Evolutionary conservation across 768 basidiomycete species (phyloP).

Genomic region (Mycena vitilis): DNA sequence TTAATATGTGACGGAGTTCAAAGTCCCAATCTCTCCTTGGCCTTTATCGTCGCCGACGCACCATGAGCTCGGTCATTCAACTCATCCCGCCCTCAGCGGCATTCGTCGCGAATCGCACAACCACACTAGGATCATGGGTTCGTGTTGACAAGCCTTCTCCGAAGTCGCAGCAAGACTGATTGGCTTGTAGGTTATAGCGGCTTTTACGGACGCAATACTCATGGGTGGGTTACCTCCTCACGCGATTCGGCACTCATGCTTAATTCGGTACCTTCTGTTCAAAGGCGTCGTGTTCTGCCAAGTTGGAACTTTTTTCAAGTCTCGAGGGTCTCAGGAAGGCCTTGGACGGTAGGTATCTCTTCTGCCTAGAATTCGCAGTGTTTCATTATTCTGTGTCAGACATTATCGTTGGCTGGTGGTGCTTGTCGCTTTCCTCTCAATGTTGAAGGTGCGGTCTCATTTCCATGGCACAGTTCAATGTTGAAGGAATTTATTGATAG

Average conservation of each 20-base stretch:
- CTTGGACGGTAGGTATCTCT: conserved; percentile 1
- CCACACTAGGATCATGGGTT: conserved; percentile 30
- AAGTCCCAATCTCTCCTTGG: neutral
- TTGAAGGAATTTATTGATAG: conserved; percentile 8
- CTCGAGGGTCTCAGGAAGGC: conserved; percentile 29
- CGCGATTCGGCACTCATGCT: too few species aligned
- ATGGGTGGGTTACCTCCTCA: conserved; percentile 4
- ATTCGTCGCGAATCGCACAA: conserved; percentile 31
- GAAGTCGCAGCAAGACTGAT: neutral
- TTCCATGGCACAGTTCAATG: neutral
- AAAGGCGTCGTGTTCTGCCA: conserved; percentile 33
- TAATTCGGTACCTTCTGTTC: neutral
- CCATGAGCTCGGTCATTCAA: conserved; percentile 28
- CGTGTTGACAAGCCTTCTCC: neutral
- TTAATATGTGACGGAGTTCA: neutral
- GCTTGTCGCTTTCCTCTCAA: conserved; percentile 17
- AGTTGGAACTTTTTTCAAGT: conserved; percentile 25
- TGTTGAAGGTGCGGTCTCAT: conserved; percentile 21
- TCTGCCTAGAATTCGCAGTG: too few species aligned
- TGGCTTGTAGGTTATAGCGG: conserved; percentile 24
- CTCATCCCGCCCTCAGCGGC: conserved; percentile 25
- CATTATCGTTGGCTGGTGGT: conserved; percentile 32
- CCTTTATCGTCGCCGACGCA: neutral
- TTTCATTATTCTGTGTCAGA: neutral
- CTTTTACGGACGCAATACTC: conserved; percentile 23